phyloP scores from a whole-genome alignment of 2,329 filamentous ascomycete genomes.

The Trichophyton rubrum region DNA sequence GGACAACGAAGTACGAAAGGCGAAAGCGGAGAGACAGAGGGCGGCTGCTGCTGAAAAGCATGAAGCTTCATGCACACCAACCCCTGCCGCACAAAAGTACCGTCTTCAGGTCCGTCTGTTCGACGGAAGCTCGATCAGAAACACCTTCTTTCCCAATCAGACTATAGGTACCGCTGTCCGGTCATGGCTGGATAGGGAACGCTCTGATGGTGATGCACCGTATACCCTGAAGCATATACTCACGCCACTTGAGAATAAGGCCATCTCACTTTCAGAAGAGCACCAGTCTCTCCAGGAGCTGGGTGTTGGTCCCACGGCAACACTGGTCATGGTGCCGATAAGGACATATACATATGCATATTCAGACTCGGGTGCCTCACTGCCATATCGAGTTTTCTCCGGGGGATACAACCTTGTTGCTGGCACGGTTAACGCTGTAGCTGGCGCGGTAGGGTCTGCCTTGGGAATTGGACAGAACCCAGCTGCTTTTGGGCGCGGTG shows the following conservation, averaged over 20 bases:
- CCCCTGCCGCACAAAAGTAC: constrained; percentile 28
- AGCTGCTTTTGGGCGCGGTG: constrained; percentile 4
- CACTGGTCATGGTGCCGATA: constrained; percentile 66
- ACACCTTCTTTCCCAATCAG: constrained; percentile 52
- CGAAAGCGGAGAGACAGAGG: constrained; percentile 37
- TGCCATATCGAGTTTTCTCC: constrained; percentile 32
- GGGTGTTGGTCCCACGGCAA: constrained; percentile 65
- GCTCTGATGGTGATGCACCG: constrained; percentile 46
- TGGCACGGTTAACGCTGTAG: constrained; percentile 31
- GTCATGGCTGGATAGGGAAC: constrained; percentile 59
- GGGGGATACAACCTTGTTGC: constrained; percentile 32
- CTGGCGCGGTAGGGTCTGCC: constrained; percentile 32
- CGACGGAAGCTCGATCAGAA: constrained; percentile 68
- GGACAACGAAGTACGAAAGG: constrained; percentile 57
- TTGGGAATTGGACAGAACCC: constrained; percentile 29
- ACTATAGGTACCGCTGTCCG: constrained; percentile 57
- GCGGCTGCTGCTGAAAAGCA: constrained; percentile 8
- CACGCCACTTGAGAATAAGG: constrained; percentile 61
- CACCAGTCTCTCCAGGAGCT: constrained; percentile 53
- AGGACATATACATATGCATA: constrained; percentile 50
- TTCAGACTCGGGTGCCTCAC: constrained; percentile 20
- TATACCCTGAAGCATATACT: constrained; percentile 79
- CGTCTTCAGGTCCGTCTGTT: constrained; percentile 70
- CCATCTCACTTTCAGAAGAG: constrained; percentile 65
- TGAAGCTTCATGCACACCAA: neutral